Evolutionary conservation across 257 asterid genomes (phyloP).

Genomic region (Solanum ossicruentum): DNA sequence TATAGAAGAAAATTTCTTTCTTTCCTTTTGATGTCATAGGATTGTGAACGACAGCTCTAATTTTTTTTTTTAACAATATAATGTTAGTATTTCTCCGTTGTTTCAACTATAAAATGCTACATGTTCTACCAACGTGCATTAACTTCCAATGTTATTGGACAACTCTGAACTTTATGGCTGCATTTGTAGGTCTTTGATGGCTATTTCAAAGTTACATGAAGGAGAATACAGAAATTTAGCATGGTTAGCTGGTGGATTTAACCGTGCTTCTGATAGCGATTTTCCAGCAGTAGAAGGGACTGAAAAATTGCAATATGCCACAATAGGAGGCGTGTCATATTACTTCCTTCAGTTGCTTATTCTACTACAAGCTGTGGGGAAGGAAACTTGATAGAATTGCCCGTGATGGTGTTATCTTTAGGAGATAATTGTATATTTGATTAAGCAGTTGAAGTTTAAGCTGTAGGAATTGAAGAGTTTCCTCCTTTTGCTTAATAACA

Average conservation of each 20-base stretch:
- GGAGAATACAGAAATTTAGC: constrained; percentile 77
- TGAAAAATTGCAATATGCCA: constrained; percentile 78
- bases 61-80: too few relatives aligned
- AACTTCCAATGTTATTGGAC: neutral
- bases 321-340: constrained; percentile 79
- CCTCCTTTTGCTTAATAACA: neutral
- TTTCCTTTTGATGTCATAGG: neutral
- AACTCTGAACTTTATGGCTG: neutral
- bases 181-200: constrained; percentile 56
- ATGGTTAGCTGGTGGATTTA: constrained; percentile 84
- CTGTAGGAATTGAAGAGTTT: neutral
- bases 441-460: neutral
- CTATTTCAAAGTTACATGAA: constrained; percentile 37
- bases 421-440: neutral
- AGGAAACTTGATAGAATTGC: constrained; percentile 16
- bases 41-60: neutral
- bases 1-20: neutral
- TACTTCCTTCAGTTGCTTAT: constrained; percentile 69
- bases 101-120: neutral
- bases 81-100: neutral
- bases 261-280: constrained; percentile 36
- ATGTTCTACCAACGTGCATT: neutral
- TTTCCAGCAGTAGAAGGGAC: constrained; percentile 59
- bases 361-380: constrained; percentile 47
- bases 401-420: neutral